Conservation (phyloP, 352 stramenopile species). For the Pythium plurisporium region DNA sequence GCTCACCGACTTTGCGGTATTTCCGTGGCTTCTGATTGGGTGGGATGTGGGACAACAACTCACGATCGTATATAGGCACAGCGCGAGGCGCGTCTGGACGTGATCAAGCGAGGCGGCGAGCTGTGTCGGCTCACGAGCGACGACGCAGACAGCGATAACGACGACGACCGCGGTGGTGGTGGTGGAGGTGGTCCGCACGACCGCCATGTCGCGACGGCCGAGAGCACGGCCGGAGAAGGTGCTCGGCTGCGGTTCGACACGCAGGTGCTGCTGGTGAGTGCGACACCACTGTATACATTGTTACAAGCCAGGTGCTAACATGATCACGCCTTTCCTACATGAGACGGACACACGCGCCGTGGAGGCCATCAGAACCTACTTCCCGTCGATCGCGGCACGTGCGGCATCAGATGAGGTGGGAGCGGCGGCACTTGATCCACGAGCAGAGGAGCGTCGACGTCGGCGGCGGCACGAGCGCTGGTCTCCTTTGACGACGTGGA, state of each 20-base stretch:
- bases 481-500: not conserved
- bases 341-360: slow-evolving; percentile 57
- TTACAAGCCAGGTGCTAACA: not conserved
- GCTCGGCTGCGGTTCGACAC: slow-evolving; percentile 13
- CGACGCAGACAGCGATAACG: slow-evolving; percentile 24
- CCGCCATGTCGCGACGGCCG: not conserved
- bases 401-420: slow-evolving; percentile 26
- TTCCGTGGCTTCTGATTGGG: slow-evolving; percentile 9
- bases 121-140: slow-evolving; percentile 51
- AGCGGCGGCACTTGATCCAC: slow-evolving; percentile 11
- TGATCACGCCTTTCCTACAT: not conserved
- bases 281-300: not conserved
- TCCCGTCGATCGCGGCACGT: slow-evolving; percentile 51
- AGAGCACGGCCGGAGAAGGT: slow-evolving; percentile 8
- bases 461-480: not conserved
- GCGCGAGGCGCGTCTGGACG: slow-evolving; percentile 36
- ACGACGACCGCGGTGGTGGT: not conserved
- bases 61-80: not conserved
- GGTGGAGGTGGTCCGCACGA: not conserved
- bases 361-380: slow-evolving; percentile 54
- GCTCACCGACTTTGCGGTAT: slow-evolving; percentile 51
- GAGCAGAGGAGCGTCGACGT: slow-evolving; percentile 1
- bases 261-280: slow-evolving; percentile 14
- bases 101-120: slow-evolving; percentile 58
- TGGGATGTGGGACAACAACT: not conserved